Conservation (phyloP, 176 grass and related monocot species). For the Dendrocalamus sinicus region DNA sequence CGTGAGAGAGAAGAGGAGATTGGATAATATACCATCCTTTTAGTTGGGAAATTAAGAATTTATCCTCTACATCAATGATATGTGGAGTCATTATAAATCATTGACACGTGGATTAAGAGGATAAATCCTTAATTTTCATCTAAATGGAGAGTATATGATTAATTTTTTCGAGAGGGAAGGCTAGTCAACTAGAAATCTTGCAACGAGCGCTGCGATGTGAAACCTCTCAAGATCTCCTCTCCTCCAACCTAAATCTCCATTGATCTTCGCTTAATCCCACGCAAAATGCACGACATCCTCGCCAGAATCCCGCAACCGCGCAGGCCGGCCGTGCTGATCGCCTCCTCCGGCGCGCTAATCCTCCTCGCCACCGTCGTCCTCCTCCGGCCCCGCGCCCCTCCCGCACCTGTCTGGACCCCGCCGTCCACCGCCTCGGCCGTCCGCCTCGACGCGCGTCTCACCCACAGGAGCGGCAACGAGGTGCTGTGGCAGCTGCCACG, state of each 20-base stretch:
- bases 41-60: no score
- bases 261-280: not conserved
- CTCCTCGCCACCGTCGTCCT: constrained; percentile 51
- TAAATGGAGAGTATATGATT: no score
- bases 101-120: no score
- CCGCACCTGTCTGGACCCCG: not conserved
- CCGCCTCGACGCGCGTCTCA: constrained; percentile 60
- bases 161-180: no score
- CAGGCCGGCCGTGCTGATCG: constrained; percentile 17
- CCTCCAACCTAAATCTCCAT: no score
- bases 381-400: constrained; percentile 17
- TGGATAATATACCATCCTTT: no score
- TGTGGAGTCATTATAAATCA: no score
- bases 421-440: constrained; percentile 17
- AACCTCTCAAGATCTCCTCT: no score
- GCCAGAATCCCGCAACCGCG: constrained; percentile 20
- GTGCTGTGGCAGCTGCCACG: constrained; percentile 79
- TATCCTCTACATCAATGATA: no score
- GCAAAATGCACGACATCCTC: constrained; percentile 33
- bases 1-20: no score
- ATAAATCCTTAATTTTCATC: no score
- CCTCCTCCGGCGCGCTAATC: constrained; percentile 35
- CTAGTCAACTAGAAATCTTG: constrained; percentile 12
- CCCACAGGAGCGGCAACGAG: constrained; percentile 64
- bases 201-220: no score